Base-by-base conservation (phyloP, 108 stramenopile genomes). In the Thalassiosira profunda region DNA sequence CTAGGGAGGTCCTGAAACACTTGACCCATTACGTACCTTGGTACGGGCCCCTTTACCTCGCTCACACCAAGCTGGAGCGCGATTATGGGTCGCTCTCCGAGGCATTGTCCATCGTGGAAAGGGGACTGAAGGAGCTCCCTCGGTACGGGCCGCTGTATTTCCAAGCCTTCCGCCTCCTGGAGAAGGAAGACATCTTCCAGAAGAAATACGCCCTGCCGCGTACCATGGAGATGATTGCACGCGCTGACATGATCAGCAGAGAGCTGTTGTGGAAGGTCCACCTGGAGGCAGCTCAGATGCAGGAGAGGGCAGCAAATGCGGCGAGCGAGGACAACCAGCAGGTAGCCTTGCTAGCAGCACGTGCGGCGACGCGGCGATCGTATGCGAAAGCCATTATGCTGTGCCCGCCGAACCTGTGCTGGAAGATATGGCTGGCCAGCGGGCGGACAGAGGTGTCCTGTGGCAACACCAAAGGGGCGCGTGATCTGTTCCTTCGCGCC, bases 101-200 rank as follows among this genome's bases (percentile, higher is more conserved):
- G 55, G 98, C 98, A 34, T 64, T 96, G 24, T 72, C 67, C 20
- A 96, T 99, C 53, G 97, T 98, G 4, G 91, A 97, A 57, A 72
- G 76, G n/a, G 98, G 98, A 20, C 71, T 99, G 43, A 69, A 67
- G 55, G 95, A 96, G 40, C 87, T 97, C 26, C 97, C 97, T 29
- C 84, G 95, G 25, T 98, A 99, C 60, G 97, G 97, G 11, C 97
- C 98, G 9, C 83, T 99, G 17, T 99, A 98, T 96, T 99, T 98
- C 59, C 94, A 94, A 31, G 97, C 97, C 10, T 96, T 99, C 55
- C 86, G 96, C 5, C 67, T 98, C 15, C 84, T 85, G 43, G 95
- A 98, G 57, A 85, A 84, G 45, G 61, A 88, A 28, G 97, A 92
- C 48, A 43, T 89, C 5, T 60, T 70, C 18, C 61, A 70, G 12